Conservation (phyloP, 805 yeast species). For the Ogataea degrootiae region DNA sequence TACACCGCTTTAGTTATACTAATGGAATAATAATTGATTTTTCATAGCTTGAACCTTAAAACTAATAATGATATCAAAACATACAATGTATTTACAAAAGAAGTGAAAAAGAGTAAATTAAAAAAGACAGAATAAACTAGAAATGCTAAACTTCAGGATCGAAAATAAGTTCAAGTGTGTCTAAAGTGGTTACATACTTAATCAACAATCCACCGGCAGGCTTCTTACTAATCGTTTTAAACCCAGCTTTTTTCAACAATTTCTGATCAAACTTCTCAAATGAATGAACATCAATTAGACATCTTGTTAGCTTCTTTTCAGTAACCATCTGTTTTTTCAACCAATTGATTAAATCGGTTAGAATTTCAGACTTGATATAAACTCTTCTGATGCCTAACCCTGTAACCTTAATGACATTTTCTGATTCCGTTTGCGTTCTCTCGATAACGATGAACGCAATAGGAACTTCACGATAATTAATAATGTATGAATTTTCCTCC, state of each 20-base stretch:
- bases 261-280: conserved; percentile 41
- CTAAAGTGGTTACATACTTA: conserved; percentile 11
- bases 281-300: conserved; percentile 47
- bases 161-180: conserved; percentile 13
- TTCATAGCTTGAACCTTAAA: no score
- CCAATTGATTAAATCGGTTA: conserved; percentile 61
- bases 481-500: conserved; percentile 46
- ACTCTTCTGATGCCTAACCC: conserved; percentile 67
- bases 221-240: conserved; percentile 30
- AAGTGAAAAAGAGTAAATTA: no score
- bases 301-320: conserved; percentile 28
- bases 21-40: no score
- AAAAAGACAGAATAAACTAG: no score
- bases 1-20: no score
- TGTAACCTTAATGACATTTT: conserved; percentile 38
- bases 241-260: conserved; percentile 39
- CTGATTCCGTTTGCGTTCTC: conserved; percentile 27
- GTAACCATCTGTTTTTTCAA: conserved; percentile 41
- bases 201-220: conserved; percentile 7
- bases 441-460: conserved; percentile 55
- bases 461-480: conserved; percentile 65
- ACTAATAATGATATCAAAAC: no score
- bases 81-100: no score
- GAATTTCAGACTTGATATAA: conserved; percentile 58
- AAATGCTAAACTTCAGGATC: neutral